These are phyloP conservation scores for Tephrocybe sp. DNA, from an alignment of 768 basidiomycete species.

Conservation along the genomic window DNA sequence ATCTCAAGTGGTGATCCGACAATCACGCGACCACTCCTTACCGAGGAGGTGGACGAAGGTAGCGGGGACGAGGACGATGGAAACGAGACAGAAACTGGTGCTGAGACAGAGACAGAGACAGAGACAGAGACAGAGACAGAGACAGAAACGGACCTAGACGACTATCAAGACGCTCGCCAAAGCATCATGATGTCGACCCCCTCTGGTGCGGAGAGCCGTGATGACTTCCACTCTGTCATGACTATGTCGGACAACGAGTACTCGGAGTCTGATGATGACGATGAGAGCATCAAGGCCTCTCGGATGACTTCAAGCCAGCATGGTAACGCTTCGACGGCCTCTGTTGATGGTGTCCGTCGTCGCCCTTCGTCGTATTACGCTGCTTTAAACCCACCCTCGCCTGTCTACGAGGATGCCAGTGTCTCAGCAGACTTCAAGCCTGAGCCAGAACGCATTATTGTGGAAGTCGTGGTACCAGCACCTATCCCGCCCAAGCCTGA, in stretches of 20 bases:
- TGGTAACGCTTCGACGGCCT: constrained; percentile 29
- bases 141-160: constrained; percentile 66
- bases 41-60: constrained; percentile 15
- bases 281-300: constrained; percentile 78
- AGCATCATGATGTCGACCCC: constrained; percentile 66
- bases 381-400: constrained; percentile 23
- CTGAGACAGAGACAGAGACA: constrained; percentile 67
- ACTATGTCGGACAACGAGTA: constrained; percentile 72
- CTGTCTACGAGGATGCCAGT: constrained; percentile 55
- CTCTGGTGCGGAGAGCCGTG: constrained; percentile 50
- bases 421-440: constrained; percentile 37
- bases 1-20: constrained; percentile 39
- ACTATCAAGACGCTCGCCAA: constrained; percentile 80
- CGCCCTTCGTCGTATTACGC: constrained; percentile 35
- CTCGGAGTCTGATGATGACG: constrained; percentile 55
- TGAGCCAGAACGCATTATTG: constrained; percentile 35
- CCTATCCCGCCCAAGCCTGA: constrained; percentile 56
- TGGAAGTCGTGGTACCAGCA: constrained; percentile 22
- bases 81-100: constrained; percentile 41
- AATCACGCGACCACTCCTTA: constrained; percentile 40
- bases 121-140: constrained; percentile 72
- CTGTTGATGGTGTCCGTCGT: constrained; percentile 22
- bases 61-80: constrained; percentile 25
- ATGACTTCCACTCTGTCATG: constrained; percentile 78
- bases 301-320: constrained; percentile 33